Evolutionary conservation across 1,284 basidiomycete species (phyloP), one percentile per base, ranked within the genome.

Genomic region (Sphaerobolus stellatus): DNA sequence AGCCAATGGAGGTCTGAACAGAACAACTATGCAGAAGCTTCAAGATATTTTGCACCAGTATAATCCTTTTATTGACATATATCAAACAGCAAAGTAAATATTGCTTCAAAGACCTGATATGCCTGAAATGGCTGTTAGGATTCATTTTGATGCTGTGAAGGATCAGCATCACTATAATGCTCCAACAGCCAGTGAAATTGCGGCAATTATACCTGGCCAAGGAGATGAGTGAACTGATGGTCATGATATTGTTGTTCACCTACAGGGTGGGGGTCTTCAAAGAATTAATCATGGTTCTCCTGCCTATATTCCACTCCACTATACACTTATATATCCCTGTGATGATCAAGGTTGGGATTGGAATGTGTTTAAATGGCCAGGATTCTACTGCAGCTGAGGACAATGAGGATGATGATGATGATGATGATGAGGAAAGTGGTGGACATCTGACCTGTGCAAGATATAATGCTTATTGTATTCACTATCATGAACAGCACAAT

Each of bases 271-370:
- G 27, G 59, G 57, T 0, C 56, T 78, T 1, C 16, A 58, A 9
- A 46, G 57, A 0, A 72, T 80, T 43, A 67, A 62, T 58, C 64
- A 77, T 14, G 49, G 61, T 0, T 66, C 75, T 59, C 68, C 67
- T 14, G 59, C 66, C 0, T 78, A 78, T 61, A 36, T 60, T 0
- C 57, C 69, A 0, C 59, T 78, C 0, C 70, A 74, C 16, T 76
- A 78, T 69, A 67, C 72, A 0, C 58, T 76, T 0, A 58, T 75
- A 0, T 78, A 76, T 59, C 73, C 72, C 11, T 18, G 47, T 36
- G 76, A 72, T 1, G 63, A 72, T 30, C 46, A 62, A 36, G 76
- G 76, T 1, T 80, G 75, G 75, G 64, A 74, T 59, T n/a, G n/a
- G n/a, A n/a, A n/a, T n/a, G n/a, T n/a, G n/a, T n/a, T n/a, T n/a